These are phyloP conservation scores for Linum lewisii DNA, from an alignment of 345 rosid species.

Conservation along the genomic window DNA sequence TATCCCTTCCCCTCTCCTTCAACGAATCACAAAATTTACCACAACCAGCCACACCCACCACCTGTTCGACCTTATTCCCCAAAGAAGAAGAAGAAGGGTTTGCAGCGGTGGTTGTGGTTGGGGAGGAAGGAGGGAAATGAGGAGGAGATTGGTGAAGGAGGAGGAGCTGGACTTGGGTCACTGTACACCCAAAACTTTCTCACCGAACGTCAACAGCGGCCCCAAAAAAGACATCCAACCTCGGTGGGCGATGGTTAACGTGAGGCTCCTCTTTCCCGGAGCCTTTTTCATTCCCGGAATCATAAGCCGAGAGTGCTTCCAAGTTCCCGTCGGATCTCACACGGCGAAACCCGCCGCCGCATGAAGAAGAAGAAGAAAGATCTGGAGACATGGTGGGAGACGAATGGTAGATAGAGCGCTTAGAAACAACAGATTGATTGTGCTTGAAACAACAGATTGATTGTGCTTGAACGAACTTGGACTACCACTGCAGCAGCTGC, in stretches of 20 bases:
- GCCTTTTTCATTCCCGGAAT: constrained; percentile 15
- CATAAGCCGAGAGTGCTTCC: constrained; percentile 27
- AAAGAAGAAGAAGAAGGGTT: neutral
- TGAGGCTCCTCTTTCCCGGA: neutral
- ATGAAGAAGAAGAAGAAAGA: neutral
- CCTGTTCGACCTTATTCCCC: neutral
- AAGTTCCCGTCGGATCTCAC: constrained; percentile 52
- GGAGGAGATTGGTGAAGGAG: neutral
- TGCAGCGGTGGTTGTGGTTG: too few species aligned
- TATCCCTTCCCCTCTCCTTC: constrained; percentile 15
- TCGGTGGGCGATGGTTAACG: constrained; percentile 7
- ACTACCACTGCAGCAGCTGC: neutral
- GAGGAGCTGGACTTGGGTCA: constrained; percentile 1
- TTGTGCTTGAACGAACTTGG: constrained; percentile 2
- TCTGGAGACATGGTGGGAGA: constrained; percentile 39
- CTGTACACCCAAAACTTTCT: too few species aligned
- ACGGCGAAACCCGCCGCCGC: constrained; percentile 28
- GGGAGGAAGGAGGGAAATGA: neutral
- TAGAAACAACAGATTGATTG: constrained; percentile 9
- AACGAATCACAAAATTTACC: constrained; percentile 28
- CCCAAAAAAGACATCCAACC: too few species aligned
- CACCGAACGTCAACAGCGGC: too few species aligned
- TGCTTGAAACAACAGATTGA: too few species aligned
- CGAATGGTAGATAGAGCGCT: constrained; percentile 20
- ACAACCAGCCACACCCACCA: neutral